Evolutionary conservation across 2,329 filamentous ascomycete species (phyloP).

Genomic region (Paecilomyces fulvus): DNA sequence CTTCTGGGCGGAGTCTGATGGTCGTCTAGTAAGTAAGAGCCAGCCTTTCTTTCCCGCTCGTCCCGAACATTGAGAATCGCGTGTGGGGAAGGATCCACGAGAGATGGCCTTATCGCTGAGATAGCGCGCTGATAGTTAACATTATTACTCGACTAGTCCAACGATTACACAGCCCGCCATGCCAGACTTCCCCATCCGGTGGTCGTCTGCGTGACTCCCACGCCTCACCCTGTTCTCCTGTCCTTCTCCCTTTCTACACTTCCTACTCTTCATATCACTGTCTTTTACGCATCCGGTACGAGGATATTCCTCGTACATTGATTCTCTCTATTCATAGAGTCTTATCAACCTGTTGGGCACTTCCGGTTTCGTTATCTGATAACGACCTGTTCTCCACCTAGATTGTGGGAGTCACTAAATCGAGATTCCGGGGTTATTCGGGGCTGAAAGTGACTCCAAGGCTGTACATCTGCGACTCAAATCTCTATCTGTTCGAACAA

Average conservation of each 20-base stretch:
- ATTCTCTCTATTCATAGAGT: not conserved
- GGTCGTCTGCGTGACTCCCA: not conserved
- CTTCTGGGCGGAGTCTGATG: not conserved
- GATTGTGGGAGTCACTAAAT: not conserved
- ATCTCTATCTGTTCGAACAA: too few relatives aligned
- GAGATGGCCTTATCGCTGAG: not conserved
- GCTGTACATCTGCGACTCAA: not conserved
- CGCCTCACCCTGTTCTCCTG: not conserved
- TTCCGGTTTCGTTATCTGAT: not conserved
- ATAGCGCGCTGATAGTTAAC: not conserved
- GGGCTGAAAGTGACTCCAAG: not conserved
- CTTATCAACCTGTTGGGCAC: not conserved
- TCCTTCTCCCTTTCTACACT: not conserved
- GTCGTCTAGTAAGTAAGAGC: not conserved
- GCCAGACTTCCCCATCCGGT: not conserved
- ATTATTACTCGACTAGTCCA: not conserved
- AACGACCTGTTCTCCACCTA: not conserved
- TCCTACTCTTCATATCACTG: not conserved
- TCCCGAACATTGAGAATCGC: not conserved
- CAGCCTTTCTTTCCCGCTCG: not conserved
- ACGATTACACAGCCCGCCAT: not conserved
- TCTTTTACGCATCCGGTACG: not conserved
- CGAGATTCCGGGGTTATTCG: not conserved
- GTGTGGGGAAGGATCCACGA: not conserved
- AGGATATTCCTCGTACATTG: not conserved